A percentile compares a stretch with the other conserved stretches of the same genome.
Evolutionary conservation across 164 flowering plant species (phyloP).

Genomic region (Malania oleifera): DNA sequence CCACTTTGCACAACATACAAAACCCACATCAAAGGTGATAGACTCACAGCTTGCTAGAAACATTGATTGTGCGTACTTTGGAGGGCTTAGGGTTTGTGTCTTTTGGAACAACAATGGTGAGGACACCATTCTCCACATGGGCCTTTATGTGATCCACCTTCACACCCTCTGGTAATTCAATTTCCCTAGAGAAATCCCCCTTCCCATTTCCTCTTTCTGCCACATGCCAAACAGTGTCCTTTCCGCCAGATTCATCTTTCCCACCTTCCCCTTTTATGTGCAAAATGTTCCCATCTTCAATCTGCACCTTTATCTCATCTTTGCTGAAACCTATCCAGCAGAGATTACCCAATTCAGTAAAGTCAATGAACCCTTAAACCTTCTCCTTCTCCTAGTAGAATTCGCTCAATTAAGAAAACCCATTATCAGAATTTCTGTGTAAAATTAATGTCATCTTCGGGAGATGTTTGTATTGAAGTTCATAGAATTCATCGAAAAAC

Average conservation of each 20-base stretch:
- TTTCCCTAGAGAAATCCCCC: conserved; percentile 44
- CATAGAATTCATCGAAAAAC: no score
- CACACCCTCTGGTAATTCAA: conserved; percentile 74
- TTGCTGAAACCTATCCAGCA: conserved; percentile 43
- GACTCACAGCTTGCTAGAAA: conserved; percentile 65
- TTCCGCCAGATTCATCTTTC: conserved; percentile 24
- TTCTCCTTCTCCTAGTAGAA: neutral
- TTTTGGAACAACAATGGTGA: conserved; percentile 66
- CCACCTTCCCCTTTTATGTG: conserved; percentile 42
- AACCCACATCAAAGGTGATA: no score
- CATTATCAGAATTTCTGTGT: no score
- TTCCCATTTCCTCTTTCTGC: conserved; percentile 47
- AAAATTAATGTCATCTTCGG: no score
- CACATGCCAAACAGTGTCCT: conserved; percentile 57
- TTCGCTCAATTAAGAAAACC: neutral
- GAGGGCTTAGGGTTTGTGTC: conserved; percentile 46
- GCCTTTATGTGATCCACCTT: conserved; percentile 79
- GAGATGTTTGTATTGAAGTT: no score
- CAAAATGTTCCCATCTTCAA: conserved; percentile 69
- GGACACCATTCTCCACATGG: conserved; percentile 62
- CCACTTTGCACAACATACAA: no score
- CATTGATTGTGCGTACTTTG: conserved; percentile 43
- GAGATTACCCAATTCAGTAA: neutral
- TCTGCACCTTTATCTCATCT: conserved; percentile 63
- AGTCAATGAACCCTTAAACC: neutral